These are phyloP conservation scores for Suillus clintonianus DNA, from an alignment of 768 basidiomycete species.

Conservation along the genomic window DNA sequence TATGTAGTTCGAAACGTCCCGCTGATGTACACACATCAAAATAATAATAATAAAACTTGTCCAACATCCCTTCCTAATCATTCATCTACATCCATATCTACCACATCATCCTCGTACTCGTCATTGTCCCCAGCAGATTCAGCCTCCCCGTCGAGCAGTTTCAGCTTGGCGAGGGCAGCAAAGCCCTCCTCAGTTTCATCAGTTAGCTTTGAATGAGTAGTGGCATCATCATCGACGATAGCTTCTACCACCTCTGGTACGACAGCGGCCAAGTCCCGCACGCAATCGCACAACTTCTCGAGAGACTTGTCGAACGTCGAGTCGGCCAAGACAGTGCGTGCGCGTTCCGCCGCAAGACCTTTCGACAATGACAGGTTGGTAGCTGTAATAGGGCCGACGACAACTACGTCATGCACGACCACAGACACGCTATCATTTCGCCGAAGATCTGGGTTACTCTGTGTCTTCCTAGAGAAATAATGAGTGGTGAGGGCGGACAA, in stretches of 20 bases:
- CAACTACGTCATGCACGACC: conserved; percentile 54
- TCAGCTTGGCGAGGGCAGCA: conserved; percentile 41
- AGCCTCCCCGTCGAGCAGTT: conserved; percentile 25
- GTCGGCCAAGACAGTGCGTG: conserved; percentile 54
- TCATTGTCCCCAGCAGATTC: conserved; percentile 2
- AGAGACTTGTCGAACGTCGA: conserved; percentile 46
- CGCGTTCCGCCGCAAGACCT: conserved; percentile 66
- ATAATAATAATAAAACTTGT: background rate
- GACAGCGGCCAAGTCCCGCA: conserved; percentile 10
- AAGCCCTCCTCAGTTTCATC: conserved; percentile 56
- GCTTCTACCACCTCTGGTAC: conserved; percentile 16
- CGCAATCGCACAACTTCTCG: conserved; percentile 44
- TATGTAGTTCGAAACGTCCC: no score
- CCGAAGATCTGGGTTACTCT: conserved; percentile 44
- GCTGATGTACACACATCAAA: background rate
- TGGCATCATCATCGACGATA: conserved; percentile 16
- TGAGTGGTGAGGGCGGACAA: conserved; percentile 4
- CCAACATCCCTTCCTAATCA: conserved; percentile 12
- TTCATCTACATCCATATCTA: conserved; percentile 13
- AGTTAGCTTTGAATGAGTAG: conserved; percentile 23
- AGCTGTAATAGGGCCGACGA: conserved; percentile 65
- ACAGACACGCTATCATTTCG: conserved; percentile 56
- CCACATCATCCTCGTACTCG: conserved; percentile 5
- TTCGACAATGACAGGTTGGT: conserved; percentile 62
- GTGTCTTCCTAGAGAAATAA: conserved; percentile 36